These are phyloP conservation scores for Ceratonia siliqua DNA, from an alignment of 306 rosid genomes.

Conservation along the genomic window DNA sequence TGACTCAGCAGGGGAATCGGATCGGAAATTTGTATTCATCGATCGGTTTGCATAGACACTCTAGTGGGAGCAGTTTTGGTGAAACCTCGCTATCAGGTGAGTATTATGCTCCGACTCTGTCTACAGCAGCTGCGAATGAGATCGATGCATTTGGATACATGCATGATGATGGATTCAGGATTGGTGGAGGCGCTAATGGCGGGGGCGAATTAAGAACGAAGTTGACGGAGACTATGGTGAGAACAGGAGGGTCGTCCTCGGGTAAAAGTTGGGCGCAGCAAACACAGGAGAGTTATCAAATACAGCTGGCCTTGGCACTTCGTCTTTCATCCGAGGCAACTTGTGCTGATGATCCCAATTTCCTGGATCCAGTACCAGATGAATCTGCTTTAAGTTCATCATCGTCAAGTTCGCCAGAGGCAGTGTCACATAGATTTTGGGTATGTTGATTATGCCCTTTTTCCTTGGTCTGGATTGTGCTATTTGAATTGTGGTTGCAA, in stretches of 20 bases:
- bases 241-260: conserved; percentile 43
- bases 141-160: conserved; percentile 52
- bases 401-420: conserved; percentile 44
- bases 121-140: conserved; percentile 51
- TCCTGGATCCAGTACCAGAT: conserved; percentile 66
- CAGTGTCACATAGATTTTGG: conserved; percentile 80
- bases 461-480: not conserved
- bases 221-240: conserved; percentile 33
- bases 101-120: conserved; percentile 58
- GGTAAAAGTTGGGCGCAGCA: conserved; percentile 94
- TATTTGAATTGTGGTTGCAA: not conserved
- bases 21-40: conserved; percentile 56
- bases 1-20: conserved; percentile 59
- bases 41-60: conserved; percentile 77
- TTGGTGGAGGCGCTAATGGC: conserved; percentile 31
- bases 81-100: conserved; percentile 85
- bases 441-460: conserved; percentile 39
- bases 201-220: conserved; percentile 43
- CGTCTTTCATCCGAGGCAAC: conserved; percentile 76
- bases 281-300: conserved; percentile 85
- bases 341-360: conserved; percentile 78
- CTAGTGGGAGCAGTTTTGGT: conserved; percentile 84
- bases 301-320: conserved; percentile 79
- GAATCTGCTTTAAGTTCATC: conserved; percentile 47
- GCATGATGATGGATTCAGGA: conserved; percentile 48